Evolutionary conservation across 768 basidiomycete genomes (phyloP), one percentile per base, ranked within the genome.

Genomic region (Lactarius hengduanensis): DNA sequence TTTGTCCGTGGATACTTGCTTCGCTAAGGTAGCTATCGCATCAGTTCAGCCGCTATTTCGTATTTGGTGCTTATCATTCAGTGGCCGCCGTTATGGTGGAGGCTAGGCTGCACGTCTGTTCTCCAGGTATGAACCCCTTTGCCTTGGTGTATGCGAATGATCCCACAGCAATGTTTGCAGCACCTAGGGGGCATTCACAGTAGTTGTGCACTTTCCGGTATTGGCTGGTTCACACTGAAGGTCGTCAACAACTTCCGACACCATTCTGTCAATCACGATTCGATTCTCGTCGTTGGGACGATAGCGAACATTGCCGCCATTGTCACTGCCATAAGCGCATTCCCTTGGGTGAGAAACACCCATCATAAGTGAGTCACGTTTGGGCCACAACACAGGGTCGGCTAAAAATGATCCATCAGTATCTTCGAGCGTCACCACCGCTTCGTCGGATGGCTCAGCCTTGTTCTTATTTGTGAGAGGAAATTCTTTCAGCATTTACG

Each of bases 41-140:
- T 6, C 41, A 43, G 54, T 41, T 20, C 60, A 20, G 45, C 64
- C 45, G 56, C 32, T 60, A 57, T 64, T 38, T 59, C 32, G 9
- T 32, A 13, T 41, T 16, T 53, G 20, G 53, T 43, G 59, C 56
- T 62, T 18, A 45, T 65, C 36, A 32, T 55, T 34, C 71, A 89
- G 86, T 91, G 90, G 90, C 76, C 90, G 1, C 90, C 90, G 22
- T 78, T 91, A 34, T 84, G 82, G 82, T 90, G 82, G 77, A 82
- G 90, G 65, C 79, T 91, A 22, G 86, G 83, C 32, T 89, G 87
- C 76, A 91, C 89, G 0, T 90, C 89, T 28, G 83, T 86, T 11
- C 81, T 90, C 45, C 88, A 88, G 80, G 86, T 85, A 69, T 43
- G 74, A 28, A 5, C 10, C 7, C 16, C 62, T 9, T 63, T 7